Base-by-base conservation (phyloP, 75 land plant genomes). In the Picea glauca region DNA sequence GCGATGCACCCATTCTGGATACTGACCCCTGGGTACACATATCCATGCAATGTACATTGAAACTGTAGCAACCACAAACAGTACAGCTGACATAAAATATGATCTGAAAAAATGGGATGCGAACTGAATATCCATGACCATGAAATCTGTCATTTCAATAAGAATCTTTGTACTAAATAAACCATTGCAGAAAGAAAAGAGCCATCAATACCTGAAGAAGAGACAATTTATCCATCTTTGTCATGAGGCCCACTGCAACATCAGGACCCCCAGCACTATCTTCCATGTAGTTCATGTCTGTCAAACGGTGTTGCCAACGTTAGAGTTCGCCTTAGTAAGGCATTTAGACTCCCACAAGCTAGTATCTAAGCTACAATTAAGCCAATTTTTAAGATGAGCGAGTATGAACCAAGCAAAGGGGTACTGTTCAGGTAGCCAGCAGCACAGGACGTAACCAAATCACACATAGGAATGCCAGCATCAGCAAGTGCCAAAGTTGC, bases 221-320 rank as follows among this genome's bases (percentile, higher is more conserved):
- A 46, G 96, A 91, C 33, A 97, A 81, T 87, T 97, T 93, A 58
- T 94, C 96, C 79, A 93, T 65, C 80, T 93, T 93, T 4, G 90
- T 90, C 58, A 97, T 79, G 57, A 93, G 73, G 4, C 92, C 99
- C 54, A 97, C 90, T 5, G 93, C 87, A 59, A 94, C 89, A 90
- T 97, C 99, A 58, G 99, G 96, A 31, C 99, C 99, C 60, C 99
- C 99, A 77, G 92, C 99, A 90, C 98, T 90, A 79, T 97, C 98
- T 79, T 97, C 99, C 13, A 89, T 78, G 82, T 94, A 97, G 77
- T 97, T 95, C 80, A 97, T 66, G 86, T 97, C 98, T 96, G 87
- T 32, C 60, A 62, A 74, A 9, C 31, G 21, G 12, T 67, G 70
- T 0, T n/a, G 11, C 35, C 54, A 43, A n/a, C 74, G 43, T 20